Evolutionary conservation across 2,329 filamentous ascomycete genomes (phyloP).

Genomic region (Geosmithia morbida): DNA sequence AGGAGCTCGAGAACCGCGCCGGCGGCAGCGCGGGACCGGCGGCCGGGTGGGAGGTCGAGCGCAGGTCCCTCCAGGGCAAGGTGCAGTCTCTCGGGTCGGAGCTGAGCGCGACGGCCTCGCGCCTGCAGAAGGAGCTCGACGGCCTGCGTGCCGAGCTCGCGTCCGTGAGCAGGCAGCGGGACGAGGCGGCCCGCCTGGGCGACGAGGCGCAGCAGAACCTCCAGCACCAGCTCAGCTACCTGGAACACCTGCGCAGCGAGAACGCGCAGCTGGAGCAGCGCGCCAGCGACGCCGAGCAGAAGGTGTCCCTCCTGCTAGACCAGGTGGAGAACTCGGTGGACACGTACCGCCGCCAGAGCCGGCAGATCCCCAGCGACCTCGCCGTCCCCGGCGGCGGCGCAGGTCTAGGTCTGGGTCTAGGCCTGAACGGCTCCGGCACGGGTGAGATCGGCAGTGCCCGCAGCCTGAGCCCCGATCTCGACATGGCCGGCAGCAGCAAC

Average conservation of each 20-base stretch:
- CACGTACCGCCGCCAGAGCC: slow-evolving; percentile 73
- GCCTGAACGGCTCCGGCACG: slow-evolving; percentile 35
- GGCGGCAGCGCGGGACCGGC: slow-evolving; percentile 27
- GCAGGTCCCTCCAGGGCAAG: slow-evolving; percentile 49
- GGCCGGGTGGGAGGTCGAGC: slow-evolving; percentile 62
- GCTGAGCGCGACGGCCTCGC: slow-evolving; percentile 47
- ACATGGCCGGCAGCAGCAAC: slow-evolving; percentile 47
- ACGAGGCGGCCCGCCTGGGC: slow-evolving; percentile 42
- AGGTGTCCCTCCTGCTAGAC: slow-evolving; percentile 83
- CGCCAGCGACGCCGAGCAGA: slow-evolving; percentile 79
- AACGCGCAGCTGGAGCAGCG: slow-evolving; percentile 70
- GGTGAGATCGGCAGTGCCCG: background rate
- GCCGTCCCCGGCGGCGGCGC: slow-evolving; percentile 22
- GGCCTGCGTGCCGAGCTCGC: slow-evolving; percentile 57
- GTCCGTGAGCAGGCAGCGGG: slow-evolving; percentile 51
- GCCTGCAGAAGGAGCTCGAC: slow-evolving; percentile 58
- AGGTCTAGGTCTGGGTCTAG: slow-evolving; percentile 18
- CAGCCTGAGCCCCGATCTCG: slow-evolving; percentile 24
- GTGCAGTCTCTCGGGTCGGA: slow-evolving; percentile 57
- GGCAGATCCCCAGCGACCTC: slow-evolving; percentile 37
- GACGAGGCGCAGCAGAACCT: slow-evolving; percentile 44
- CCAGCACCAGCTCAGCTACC: slow-evolving; percentile 43
- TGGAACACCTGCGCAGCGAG: slow-evolving; percentile 73
- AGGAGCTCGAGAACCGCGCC: slow-evolving; percentile 43
- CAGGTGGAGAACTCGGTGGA: slow-evolving; percentile 91